A percentile compares a stretch with the other conserved stretches of the same genome.
phyloP scores from a whole-genome alignment of 2,329 filamentous ascomycete genomes.

The Seiridium cupressi region DNA sequence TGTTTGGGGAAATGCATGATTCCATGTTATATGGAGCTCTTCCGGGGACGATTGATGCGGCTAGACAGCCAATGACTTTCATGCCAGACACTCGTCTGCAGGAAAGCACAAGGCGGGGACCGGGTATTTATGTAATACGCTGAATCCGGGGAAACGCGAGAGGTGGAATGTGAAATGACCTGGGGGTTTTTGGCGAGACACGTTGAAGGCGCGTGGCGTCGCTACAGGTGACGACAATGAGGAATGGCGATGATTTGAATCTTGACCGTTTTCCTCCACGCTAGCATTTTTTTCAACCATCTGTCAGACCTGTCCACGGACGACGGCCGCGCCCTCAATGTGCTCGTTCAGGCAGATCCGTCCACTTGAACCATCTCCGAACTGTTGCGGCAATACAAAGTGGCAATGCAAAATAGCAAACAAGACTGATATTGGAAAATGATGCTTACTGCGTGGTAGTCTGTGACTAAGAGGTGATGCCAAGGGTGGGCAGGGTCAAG shows the following conservation, averaged over 20 bases:
- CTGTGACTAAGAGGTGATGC: too few species aligned
- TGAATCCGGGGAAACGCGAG: constrained; percentile 16
- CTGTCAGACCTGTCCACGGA: not conserved
- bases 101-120: constrained; percentile 10
- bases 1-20: constrained; percentile 17
- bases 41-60: not conserved
- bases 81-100: constrained; percentile 1
- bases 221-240: constrained; percentile 25
- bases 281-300: not conserved
- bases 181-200: constrained; percentile 4
- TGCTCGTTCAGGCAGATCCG: too few species aligned
- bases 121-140: constrained; percentile 19
- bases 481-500: constrained; percentile 12
- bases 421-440: not conserved
- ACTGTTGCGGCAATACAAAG: not conserved
- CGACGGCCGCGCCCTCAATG: too few species aligned
- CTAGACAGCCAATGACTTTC: constrained; percentile 8
- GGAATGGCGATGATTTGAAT: constrained; percentile 22
- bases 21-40: constrained; percentile 21
- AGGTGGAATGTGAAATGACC: constrained; percentile 5
- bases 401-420: not conserved
- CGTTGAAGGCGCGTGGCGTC: constrained; percentile 19
- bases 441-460: not conserved
- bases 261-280: constrained; percentile 4
- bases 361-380: too few species aligned